These are phyloP conservation scores for Malassezia caprae DNA, from an alignment of 1,284 basidiomycete genomes.

Conservation along the genomic window DNA sequence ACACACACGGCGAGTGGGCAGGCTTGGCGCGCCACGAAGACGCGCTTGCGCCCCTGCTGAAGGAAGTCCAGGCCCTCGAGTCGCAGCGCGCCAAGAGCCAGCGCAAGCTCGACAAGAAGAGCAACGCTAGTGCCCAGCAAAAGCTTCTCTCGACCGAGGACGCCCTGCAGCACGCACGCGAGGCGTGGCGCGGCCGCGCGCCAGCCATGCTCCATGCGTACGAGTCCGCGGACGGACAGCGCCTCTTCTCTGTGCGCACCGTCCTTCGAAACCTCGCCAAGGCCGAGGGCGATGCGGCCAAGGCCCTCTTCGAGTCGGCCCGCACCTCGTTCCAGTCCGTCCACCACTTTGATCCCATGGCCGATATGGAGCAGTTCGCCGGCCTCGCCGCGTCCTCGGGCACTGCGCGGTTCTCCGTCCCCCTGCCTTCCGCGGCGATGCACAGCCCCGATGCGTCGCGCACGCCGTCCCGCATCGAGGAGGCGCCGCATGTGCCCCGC, in stretches of 20 bases:
- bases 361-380: slow-evolving; percentile 36
- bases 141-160: slow-evolving; percentile 35
- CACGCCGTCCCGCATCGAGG: neutral
- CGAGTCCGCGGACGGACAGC: slow-evolving; percentile 35
- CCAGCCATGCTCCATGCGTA: slow-evolving; percentile 35
- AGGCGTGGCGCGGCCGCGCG: slow-evolving; percentile 33
- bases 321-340: slow-evolving; percentile 37
- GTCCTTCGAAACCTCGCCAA: slow-evolving; percentile 35
- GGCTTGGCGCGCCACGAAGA: slow-evolving; percentile 36
- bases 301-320: slow-evolving; percentile 30
- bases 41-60: slow-evolving; percentile 25
- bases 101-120: slow-evolving; percentile 39
- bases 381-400: neutral
- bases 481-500: neutral
- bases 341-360: slow-evolving; percentile 31
- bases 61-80: slow-evolving; percentile 41
- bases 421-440: neutral
- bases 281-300: slow-evolving; percentile 36
- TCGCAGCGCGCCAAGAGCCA: slow-evolving; percentile 39
- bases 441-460: neutral
- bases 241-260: slow-evolving; percentile 40
- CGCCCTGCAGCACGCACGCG: slow-evolving; percentile 25
- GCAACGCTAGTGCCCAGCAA: slow-evolving; percentile 22
- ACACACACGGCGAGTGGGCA: slow-evolving; percentile 34
- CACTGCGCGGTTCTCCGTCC: neutral